Evolutionary conservation across 768 basidiomycete species (phyloP).

Genomic region (Obba rivulosa): DNA sequence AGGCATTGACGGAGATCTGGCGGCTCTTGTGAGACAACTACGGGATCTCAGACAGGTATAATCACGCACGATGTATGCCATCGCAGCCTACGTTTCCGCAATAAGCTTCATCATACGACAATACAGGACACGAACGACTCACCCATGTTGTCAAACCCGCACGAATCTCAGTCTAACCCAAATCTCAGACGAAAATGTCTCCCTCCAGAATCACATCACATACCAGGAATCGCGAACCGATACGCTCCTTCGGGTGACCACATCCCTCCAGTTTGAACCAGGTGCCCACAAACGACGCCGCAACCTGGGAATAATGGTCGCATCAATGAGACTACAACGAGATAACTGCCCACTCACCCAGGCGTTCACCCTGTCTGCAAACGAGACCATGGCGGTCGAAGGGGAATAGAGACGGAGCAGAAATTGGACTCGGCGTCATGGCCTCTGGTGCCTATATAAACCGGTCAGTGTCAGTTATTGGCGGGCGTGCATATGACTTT

Average conservation of each 20-base stretch:
- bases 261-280: slow-evolving; percentile 31
- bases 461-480: no score
- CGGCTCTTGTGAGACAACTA: not conserved
- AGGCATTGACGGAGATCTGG: slow-evolving; percentile 82
- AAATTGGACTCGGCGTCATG: not conserved
- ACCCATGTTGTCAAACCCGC: slow-evolving; percentile 83
- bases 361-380: slow-evolving; percentile 20
- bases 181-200: not conserved
- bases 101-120: not conserved
- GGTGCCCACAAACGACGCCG: slow-evolving; percentile 26
- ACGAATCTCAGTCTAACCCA: slow-evolving; percentile 62
- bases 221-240: slow-evolving; percentile 29
- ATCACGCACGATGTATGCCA: slow-evolving; percentile 72
- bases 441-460: no score
- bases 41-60: not conserved
- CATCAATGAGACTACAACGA: not conserved
- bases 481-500: no score
- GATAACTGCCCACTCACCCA: slow-evolving; percentile 6
- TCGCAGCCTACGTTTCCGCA: slow-evolving; percentile 48
- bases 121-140: slow-evolving; percentile 17
- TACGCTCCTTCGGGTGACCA: slow-evolving; percentile 26
- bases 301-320: slow-evolving; percentile 16
- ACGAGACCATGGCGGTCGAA: slow-evolving; percentile 16
- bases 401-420: not conserved
- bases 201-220: slow-evolving; percentile 1